Evolutionary conservation across 2,329 filamentous ascomycete genomes (phyloP), one percentile per base, ranked within the genome.

Genomic region (Didymellaceae sp.): DNA sequence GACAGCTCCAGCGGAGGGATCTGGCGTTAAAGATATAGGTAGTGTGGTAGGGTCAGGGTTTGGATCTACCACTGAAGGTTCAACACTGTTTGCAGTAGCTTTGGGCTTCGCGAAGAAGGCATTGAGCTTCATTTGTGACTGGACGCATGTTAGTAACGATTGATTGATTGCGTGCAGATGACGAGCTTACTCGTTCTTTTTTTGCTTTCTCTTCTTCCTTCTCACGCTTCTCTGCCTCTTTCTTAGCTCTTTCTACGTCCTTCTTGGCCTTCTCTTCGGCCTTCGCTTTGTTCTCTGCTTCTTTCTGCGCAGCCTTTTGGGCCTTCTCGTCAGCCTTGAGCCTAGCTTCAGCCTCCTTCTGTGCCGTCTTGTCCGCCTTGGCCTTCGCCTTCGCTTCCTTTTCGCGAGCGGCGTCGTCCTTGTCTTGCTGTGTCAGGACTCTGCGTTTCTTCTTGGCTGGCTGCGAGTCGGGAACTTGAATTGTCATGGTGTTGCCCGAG

Each of bases 231-330:
- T 69, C 74, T 6, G 70, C 62, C 50, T 67, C 62, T 45, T 77
- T 78, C 51, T 71, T 68, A 31, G 75, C 79, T 57, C 80, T 78
- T 45, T 78, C 75, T 53, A 80, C 74, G n/a, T 77, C 76, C 38
- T 72, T 72, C 9, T 74, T 71, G 11, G 67, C 68, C 44, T 73
- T 73, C 50, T 75, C 73, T 53, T 74, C 74, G 40, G 69, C 71
- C 53, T 66, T 71, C 10, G 61, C 61, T 43, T 65, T 69, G 52
- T 74, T 73, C 38, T 70, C 74, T 7, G 68, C 62, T 52, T 67
- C 70, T 6, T 67, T 65, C 40, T 68, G 61, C 22, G 67, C 66
- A 26, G 71, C 68, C 45, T 63, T 64, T 46, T 69, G 66, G 10
- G 63, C 65, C 47, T 70, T 73, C 46, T 70, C 58, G 48, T 75